Evolutionary conservation across 805 yeast species (phyloP).

Genomic region (Kockiozyma suomiensis): DNA sequence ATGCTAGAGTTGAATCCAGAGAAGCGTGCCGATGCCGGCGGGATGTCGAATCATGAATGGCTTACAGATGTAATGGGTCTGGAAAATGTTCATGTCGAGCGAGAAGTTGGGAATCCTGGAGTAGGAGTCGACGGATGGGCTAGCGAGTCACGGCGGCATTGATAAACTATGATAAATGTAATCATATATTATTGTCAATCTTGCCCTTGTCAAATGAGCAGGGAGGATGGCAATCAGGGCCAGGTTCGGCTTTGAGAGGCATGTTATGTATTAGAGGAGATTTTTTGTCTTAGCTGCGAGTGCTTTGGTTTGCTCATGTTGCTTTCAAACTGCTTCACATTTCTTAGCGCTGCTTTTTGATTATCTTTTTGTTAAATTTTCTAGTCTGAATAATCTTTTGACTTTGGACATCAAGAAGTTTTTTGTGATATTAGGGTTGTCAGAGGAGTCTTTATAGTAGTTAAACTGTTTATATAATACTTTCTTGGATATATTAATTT

Average conservation of each 20-base stretch:
- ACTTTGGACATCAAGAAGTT: background rate
- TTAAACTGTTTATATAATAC: background rate
- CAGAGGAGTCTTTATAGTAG: background rate
- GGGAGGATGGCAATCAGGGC: too few species aligned
- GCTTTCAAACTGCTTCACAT: background rate
- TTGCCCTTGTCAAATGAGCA: too few species aligned
- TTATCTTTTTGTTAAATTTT: background rate
- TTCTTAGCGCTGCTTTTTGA: background rate
- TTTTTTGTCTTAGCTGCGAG: background rate
- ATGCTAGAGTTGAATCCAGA: constrained; percentile 82
- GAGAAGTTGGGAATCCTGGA: constrained; percentile 79
- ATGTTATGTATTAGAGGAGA: too few species aligned
- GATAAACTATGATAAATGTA: background rate
- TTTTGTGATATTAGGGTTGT: constrained; percentile 8
- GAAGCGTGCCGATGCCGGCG: constrained; percentile 91
- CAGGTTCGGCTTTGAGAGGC: too few species aligned
- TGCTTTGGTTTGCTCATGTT: background rate
- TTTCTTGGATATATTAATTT: background rate
- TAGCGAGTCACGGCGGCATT: constrained; percentile 52
- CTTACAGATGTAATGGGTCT: constrained; percentile 70
- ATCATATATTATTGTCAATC: background rate
- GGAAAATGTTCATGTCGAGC: constrained; percentile 68
- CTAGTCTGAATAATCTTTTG: background rate
- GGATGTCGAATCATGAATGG: constrained; percentile 89
- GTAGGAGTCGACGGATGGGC: constrained; percentile 92